A percentile compares a stretch with the other conserved stretches of the same genome.
Conservation (phyloP, 208 protist genomes). For the Lotmaria passim region DNA sequence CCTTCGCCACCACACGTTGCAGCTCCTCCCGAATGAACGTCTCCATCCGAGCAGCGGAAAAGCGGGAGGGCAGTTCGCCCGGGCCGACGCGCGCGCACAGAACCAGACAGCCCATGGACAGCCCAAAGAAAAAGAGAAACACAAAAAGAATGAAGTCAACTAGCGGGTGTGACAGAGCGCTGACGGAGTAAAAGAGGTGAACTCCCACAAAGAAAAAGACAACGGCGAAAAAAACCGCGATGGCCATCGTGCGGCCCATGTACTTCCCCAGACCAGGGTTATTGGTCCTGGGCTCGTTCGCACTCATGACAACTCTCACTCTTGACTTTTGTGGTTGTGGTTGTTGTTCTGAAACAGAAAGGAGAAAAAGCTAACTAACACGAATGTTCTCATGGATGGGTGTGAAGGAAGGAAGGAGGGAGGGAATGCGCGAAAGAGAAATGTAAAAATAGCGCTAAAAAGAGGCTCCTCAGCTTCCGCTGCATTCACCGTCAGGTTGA, state of each 20-base stretch:
- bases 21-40: slow-evolving; percentile 50
- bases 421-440: too few relatives aligned
- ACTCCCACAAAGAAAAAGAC: slow-evolving; percentile 21
- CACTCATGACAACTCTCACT: slow-evolving; percentile 5
- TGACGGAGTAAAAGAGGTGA: slow-evolving; percentile 32
- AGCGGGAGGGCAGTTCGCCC: slow-evolving; percentile 39
- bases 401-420: too few relatives aligned
- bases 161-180: slow-evolving; percentile 24
- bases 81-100: slow-evolving; percentile 27
- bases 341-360: too few relatives aligned
- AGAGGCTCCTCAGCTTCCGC: too few relatives aligned
- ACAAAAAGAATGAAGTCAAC: slow-evolving; percentile 21
- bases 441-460: too few relatives aligned
- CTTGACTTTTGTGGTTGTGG: too few relatives aligned
- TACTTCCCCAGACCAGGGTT: slow-evolving; percentile 30
- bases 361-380: too few relatives aligned
- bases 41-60: slow-evolving; percentile 46
- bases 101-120: slow-evolving; percentile 26
- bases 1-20: slow-evolving; percentile 26
- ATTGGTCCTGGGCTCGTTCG: slow-evolving; percentile 14
- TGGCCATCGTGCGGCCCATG: slow-evolving; percentile 4
- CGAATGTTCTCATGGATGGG: too few relatives aligned
- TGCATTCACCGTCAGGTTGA: too few relatives aligned
- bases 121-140: slow-evolving; percentile 21
- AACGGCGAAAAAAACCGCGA: slow-evolving; percentile 8